Evolutionary conservation across 495 filamentous ascomycete species (phyloP).

Genomic region (Podospora pseudopauciseta): DNA sequence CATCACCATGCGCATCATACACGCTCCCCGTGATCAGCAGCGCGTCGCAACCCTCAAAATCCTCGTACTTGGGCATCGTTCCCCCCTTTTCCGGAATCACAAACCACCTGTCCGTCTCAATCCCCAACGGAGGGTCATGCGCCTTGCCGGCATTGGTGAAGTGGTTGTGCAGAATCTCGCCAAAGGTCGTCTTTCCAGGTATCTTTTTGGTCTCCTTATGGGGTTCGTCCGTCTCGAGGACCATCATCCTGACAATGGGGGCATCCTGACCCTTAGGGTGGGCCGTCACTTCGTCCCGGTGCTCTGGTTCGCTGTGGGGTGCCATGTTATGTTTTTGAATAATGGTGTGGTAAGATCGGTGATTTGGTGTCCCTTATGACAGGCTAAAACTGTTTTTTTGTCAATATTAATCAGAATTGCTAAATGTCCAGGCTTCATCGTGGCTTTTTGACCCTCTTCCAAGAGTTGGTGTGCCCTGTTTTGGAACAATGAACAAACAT

Average conservation of each 20-base stretch:
- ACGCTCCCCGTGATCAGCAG: slow-evolving; percentile 70
- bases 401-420: neutral
- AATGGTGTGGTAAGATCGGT: neutral
- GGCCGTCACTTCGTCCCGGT: neutral
- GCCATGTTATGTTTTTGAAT: neutral
- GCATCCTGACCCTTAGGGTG: neutral
- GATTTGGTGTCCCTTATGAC: neutral
- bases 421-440: neutral
- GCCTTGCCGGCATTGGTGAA: slow-evolving; percentile 27
- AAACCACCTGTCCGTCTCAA: slow-evolving; percentile 27
- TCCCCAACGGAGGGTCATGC: slow-evolving; percentile 32
- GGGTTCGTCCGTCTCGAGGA: slow-evolving; percentile 35
- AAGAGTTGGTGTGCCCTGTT: neutral
- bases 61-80: slow-evolving; percentile 21
- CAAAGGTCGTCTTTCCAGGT: slow-evolving; percentile 24
- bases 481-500: neutral
- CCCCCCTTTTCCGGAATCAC: slow-evolving; percentile 31
- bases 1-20: slow-evolving; percentile 48
- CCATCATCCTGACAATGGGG: slow-evolving; percentile 26
- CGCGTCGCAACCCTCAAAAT: slow-evolving; percentile 47
- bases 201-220: slow-evolving; percentile 23
- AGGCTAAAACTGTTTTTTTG: neutral
- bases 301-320: neutral
- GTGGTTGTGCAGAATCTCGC: slow-evolving; percentile 29
- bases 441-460: neutral